Percentiles rank a stretch among this genome's conserved stretches.
These are phyloP conservation scores for Aphanomyces euteiches DNA, from an alignment of 352 stramenopile species.

Conservation along the genomic window DNA sequence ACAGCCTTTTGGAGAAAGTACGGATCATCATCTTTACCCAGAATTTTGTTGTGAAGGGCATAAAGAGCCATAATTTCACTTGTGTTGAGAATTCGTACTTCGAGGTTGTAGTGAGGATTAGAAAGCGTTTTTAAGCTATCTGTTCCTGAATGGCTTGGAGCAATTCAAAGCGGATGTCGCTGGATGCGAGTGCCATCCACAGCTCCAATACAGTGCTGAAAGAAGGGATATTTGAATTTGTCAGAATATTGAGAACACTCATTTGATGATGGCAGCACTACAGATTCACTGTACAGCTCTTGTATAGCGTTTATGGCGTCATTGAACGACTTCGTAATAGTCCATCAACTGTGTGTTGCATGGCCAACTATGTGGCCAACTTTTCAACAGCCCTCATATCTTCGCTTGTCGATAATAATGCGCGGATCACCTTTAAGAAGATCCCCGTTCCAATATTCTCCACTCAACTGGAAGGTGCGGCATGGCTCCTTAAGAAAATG, in stretches of 20 bases:
- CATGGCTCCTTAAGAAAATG: too few species aligned
- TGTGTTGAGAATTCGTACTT: too few species aligned
- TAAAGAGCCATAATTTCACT: too few species aligned
- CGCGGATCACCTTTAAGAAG: not conserved
- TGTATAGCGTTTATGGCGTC: not conserved
- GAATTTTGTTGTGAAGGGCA: too few species aligned
- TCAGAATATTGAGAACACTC: not conserved
- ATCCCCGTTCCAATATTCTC: not conserved
- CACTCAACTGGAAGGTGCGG: too few species aligned
- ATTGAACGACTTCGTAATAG: not conserved
- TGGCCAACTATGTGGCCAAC: not conserved
- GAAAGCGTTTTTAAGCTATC: too few species aligned
- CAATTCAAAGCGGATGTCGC: not conserved
- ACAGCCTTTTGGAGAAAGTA: too few species aligned
- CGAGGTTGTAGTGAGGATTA: too few species aligned
- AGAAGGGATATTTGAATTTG: not conserved
- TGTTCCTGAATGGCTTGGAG: not conserved
- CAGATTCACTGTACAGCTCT: not conserved
- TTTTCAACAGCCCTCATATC: not conserved
- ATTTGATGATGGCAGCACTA: not conserved
- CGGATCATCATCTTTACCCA: too few species aligned
- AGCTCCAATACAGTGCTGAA: not conserved
- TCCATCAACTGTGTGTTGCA: not conserved
- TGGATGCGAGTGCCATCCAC: not conserved
- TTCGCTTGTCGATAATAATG: not conserved